Conservation (phyloP, 805 yeast genomes). For the Starmerella potacharoeniae region DNA sequence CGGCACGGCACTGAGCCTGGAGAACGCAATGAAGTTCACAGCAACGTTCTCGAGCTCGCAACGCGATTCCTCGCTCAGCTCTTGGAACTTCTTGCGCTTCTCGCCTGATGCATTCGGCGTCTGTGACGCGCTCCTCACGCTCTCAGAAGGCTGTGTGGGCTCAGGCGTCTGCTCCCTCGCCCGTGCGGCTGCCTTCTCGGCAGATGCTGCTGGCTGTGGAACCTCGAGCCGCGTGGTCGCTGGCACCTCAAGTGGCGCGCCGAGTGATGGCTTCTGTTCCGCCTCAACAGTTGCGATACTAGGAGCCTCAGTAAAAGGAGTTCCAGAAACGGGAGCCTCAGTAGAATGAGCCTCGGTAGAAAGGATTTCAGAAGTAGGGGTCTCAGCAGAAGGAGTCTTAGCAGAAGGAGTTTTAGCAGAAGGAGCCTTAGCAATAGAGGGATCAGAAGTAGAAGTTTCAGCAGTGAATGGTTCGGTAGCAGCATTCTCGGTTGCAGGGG, state of each 20-base stretch:
- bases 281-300: background rate
- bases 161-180: background rate
- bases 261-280: background rate
- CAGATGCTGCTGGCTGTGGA: background rate
- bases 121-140: background rate
- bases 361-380: background rate
- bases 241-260: background rate
- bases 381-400: background rate
- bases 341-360: too few relatives aligned
- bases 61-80: slow-evolving; percentile 1
- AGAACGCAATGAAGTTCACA: slow-evolving; percentile 78
- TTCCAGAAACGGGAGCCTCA: too few relatives aligned
- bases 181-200: background rate
- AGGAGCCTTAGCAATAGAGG: too few relatives aligned
- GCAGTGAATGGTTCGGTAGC: too few relatives aligned
- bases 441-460: too few relatives aligned
- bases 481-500: too few relatives aligned
- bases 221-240: background rate
- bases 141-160: background rate
- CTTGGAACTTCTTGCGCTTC: slow-evolving; percentile 7
- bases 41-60: slow-evolving; percentile 45
- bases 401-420: too few relatives aligned
- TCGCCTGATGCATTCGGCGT: background rate
- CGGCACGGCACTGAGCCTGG: slow-evolving; percentile 80
- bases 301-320: too few relatives aligned